Evolutionary conservation across 345 rosid genomes (phyloP), one percentile per base, ranked within the genome.

Genomic region (Corchorus olitorius): DNA sequence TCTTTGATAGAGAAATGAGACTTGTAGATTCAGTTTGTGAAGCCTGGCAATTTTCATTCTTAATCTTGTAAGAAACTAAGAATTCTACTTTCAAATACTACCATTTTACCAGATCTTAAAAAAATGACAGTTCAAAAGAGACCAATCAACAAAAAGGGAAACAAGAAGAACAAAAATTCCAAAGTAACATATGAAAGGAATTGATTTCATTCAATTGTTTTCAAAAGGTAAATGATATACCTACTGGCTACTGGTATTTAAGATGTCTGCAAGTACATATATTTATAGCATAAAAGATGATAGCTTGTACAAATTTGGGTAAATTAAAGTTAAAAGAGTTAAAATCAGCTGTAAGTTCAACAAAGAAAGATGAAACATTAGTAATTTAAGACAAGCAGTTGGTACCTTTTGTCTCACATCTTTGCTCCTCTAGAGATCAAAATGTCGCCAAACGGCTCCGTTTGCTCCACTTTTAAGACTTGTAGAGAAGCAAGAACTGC

Each of bases 401-500:
- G 43, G 5, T 39, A 6, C 27, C 1, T 27, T 27, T 39, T 41
- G 39, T 81, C 27, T 27, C 73, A 90, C 89, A 89, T 89, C 65
- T 84, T 92, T 50, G 86, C 65, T 81, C 97, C 97, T 81, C 83
- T 84, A 27, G 92, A 88, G 76, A 94, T 83, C 79, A 87, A 83
- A 83, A 93, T 86, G 63, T 93, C 98, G 8, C 94, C 94, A 55
- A 85, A 93, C 69, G 99, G 89, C 50, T 67, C 62, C 59, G 76
- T 70, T 54, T 93, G 98, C 52, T 86, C 80, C 64, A 95, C 97
- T 77, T 67, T 82, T 54, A 95, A 82, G 72, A 59, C 54, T 74
- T 87, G 92, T 2, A 78, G 91, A 74, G 96, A 75, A 0, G 91
- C 92, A 62, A 93, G 88, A 77, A 93, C 98, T 95, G 93, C 80